Evolutionary conservation across 257 asterid species (phyloP).

Genomic region (Solanum piurae): DNA sequence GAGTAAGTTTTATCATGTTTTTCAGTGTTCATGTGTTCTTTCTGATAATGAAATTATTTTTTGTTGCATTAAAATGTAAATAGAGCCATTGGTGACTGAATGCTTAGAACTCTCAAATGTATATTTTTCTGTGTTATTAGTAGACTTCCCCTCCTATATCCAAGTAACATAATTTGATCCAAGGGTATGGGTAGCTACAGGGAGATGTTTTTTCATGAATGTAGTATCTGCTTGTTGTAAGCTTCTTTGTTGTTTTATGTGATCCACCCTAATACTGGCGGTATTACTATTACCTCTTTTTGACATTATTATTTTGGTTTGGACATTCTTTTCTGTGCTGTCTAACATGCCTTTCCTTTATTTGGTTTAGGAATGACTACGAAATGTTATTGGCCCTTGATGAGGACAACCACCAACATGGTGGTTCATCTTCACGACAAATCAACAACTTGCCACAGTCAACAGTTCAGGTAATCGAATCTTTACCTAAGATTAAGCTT

Average conservation of each 20-base stretch:
- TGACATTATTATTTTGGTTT: not conserved
- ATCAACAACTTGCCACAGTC: conserved; percentile 82
- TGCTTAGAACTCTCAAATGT: not conserved
- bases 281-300: not conserved
- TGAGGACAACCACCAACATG: conserved; percentile 56
- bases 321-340: not conserved
- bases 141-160: not conserved
- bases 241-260: not conserved
- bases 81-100: not conserved
- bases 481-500: not conserved
- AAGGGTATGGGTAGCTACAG: not conserved
- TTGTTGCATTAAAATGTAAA: not conserved
- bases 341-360: not conserved
- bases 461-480: conserved; percentile 54
- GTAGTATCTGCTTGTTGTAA: not conserved
- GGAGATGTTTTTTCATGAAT: not conserved
- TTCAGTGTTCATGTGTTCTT: not conserved
- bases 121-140: not conserved
- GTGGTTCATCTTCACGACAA: conserved; percentile 59
- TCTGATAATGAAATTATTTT: not conserved
- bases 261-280: not conserved
- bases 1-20: conserved; percentile 46
- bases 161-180: not conserved
- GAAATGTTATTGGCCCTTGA: conserved; percentile 91
- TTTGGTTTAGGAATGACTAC: conserved; percentile 57